Percentiles rank a stretch among this genome's conserved stretches.
Conservation (phyloP, 306 rosid species). For the Dryas alaskensis region DNA sequence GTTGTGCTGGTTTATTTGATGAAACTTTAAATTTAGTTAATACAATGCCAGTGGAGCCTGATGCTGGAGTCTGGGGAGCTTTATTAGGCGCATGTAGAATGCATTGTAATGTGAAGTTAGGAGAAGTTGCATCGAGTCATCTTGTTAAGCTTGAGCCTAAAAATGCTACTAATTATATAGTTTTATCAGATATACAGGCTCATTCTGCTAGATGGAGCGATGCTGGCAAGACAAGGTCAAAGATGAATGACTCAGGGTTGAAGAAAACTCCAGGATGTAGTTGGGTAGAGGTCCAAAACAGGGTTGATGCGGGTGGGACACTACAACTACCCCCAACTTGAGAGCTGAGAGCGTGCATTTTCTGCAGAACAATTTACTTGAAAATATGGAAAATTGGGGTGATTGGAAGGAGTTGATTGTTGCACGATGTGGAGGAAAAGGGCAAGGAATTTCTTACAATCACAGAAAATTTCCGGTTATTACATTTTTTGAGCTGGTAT, state of each 20-base stretch:
- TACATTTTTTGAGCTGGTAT: conserved; percentile 8
- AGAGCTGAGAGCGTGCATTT: conserved; percentile 5
- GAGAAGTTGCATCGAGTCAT: conserved; percentile 55
- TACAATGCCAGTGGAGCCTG: conserved; percentile 53
- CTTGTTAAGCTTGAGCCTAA: conserved; percentile 63
- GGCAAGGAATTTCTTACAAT: background rate
- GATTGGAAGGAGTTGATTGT: conserved; percentile 10
- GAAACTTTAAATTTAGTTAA: conserved; percentile 45
- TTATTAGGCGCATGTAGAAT: conserved; percentile 66
- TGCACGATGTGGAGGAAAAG: conserved; percentile 2
- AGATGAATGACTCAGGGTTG: conserved; percentile 38
- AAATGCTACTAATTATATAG: conserved; percentile 51
- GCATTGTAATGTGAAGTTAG: conserved; percentile 59
- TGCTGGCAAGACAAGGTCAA: conserved; percentile 46
- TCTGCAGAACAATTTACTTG: conserved; percentile 14
- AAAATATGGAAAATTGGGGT: conserved; percentile 5
- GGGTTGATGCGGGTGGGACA: conserved; percentile 17
- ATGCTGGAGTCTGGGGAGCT: conserved; percentile 80
- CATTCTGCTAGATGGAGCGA: conserved; percentile 54
- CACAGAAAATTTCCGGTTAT: too few species aligned
- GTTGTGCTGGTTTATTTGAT: conserved; percentile 60
- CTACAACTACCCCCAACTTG: conserved; percentile 22
- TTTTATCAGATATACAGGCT: conserved; percentile 60
- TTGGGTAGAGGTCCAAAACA: conserved; percentile 52
- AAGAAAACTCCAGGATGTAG: conserved; percentile 67